Evolutionary conservation across 768 basidiomycete genomes (phyloP).

Genomic region (Rubroboletus satanas): DNA sequence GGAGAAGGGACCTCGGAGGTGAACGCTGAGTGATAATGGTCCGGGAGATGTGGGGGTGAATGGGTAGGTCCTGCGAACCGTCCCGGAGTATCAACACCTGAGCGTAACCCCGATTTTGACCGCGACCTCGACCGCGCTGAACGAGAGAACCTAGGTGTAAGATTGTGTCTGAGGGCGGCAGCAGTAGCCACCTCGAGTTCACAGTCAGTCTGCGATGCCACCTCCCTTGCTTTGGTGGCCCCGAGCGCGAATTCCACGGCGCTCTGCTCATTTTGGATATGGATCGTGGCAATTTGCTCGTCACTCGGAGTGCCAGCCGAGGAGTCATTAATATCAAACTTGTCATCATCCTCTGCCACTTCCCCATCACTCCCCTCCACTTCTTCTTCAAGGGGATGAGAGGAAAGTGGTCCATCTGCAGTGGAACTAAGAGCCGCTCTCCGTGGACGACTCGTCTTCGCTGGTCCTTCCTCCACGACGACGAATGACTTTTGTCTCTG

Average conservation of each 20-base stretch:
- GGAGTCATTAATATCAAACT: constrained; percentile 92
- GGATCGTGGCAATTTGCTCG: background rate
- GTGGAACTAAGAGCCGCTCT: constrained; percentile 7
- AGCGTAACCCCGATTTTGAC: constrained; percentile 39
- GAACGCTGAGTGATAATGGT: constrained; percentile 30
- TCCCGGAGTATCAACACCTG: constrained; percentile 63
- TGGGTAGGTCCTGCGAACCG: constrained; percentile 53
- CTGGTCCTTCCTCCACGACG: constrained; percentile 86
- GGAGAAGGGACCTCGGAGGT: constrained; percentile 30
- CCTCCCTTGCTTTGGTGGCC: constrained; percentile 30
- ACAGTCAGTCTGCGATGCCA: constrained; percentile 23
- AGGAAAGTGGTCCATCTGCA: constrained; percentile 10
- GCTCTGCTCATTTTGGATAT: constrained; percentile 15
- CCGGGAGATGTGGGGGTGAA: constrained; percentile 38
- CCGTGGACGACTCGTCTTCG: constrained; percentile 35
- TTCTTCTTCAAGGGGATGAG: constrained; percentile 38
- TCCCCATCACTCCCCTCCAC: constrained; percentile 38
- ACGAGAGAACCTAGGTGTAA: constrained; percentile 27
- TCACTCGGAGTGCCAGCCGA: constrained; percentile 48
- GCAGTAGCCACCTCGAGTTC: constrained; percentile 33
- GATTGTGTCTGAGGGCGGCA: constrained; percentile 30
- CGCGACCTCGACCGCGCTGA: constrained; percentile 32
- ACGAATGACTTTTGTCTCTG: constrained; percentile 99
- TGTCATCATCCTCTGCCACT: constrained; percentile 62
- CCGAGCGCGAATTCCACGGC: constrained; percentile 13